Percentiles rank a stretch among this genome's conserved stretches.
Evolutionary conservation across 2,329 filamentous ascomycete genomes (phyloP).

Genomic region (Diaporthe citri): DNA sequence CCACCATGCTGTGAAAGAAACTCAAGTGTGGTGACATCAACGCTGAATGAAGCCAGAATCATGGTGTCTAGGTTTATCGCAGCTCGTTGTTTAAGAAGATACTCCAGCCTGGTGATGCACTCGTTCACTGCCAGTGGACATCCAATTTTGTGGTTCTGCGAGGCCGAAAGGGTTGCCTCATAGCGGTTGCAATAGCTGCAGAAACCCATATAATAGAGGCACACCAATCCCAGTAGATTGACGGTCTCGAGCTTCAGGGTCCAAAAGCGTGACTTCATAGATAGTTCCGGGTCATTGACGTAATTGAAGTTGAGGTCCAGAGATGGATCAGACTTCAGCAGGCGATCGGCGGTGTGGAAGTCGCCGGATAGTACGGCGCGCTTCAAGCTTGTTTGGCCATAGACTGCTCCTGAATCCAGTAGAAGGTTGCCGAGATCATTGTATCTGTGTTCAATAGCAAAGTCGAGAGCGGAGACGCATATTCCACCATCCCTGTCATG

Average conservation of each 20-base stretch:
- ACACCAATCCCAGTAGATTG: background rate
- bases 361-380: background rate
- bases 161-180: background rate
- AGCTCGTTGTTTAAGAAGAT: background rate
- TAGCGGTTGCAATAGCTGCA: no score
- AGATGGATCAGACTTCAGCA: background rate
- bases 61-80: background rate
- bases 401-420: background rate
- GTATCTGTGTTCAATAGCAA: fast-evolving
- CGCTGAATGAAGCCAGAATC: background rate
- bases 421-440: background rate
- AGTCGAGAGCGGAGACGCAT: background rate
- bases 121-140: background rate
- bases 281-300: no score
- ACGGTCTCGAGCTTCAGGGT: background rate
- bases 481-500: no score
- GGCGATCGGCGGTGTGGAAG: background rate
- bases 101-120: background rate
- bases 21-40: background rate
- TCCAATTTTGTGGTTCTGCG: fast-evolving
- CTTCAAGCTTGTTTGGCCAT: background rate
- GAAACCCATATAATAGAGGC: no score
- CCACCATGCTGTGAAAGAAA: background rate
- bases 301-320: background rate
- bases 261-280: no score